Percentiles rank a stretch among this genome's conserved stretches.
Conservation (phyloP, 2,329 filamentous ascomycete species). For the Xylariaceae sp. region DNA sequence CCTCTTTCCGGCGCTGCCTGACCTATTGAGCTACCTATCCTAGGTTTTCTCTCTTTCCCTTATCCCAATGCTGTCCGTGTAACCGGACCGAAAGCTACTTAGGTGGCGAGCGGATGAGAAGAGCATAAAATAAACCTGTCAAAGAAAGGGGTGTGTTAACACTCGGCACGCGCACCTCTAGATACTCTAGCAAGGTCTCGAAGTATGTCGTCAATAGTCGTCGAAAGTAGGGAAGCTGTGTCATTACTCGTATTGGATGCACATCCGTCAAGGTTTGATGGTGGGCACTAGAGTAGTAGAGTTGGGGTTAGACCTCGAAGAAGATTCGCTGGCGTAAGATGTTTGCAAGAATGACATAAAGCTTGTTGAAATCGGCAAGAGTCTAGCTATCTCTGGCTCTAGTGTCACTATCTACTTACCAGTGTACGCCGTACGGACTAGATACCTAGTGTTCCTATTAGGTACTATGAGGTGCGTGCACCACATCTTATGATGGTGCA, state of each 20-base stretch:
- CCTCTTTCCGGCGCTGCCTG: background rate
- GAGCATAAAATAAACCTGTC: too few relatives aligned
- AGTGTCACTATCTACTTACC: background rate
- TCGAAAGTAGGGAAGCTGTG: background rate
- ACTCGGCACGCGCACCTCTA: background rate
- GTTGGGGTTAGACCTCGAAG: background rate
- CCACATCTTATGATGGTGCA: too few relatives aligned
- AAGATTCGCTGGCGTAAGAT: conserved; percentile 1
- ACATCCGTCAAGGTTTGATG: conserved; percentile 1
- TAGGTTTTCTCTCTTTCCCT: background rate
- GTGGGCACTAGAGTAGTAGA: conserved; percentile 6
- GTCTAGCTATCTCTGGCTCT: background rate
- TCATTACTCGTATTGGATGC: conserved; percentile 15
- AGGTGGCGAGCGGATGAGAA: too few relatives aligned
- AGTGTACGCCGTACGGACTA: background rate
- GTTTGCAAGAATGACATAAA: conserved; percentile 9
- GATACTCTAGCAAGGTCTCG: background rate
- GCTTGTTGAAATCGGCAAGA: background rate
- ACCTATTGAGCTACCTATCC: too few relatives aligned
- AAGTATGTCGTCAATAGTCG: background rate
- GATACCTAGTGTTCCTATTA: background rate
- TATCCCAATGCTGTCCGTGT: too few relatives aligned
- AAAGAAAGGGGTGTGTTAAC: too few relatives aligned
- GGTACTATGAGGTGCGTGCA: too few relatives aligned
- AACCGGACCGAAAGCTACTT: too few relatives aligned